Base-by-base conservation (phyloP, 345 rosid genomes). In the Clarkia xantiana region DNA sequence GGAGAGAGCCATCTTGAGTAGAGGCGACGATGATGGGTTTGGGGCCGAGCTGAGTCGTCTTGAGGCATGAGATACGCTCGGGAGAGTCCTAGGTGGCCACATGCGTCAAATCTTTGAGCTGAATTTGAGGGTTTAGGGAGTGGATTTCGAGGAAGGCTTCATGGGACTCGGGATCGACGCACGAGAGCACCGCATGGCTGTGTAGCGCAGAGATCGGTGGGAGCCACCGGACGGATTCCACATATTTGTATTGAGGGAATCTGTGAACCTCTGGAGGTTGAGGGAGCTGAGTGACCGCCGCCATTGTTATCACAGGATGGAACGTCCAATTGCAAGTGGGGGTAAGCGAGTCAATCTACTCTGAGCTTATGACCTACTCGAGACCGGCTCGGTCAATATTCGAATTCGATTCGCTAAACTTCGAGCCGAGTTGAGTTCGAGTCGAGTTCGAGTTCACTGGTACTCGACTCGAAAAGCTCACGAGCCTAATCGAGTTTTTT, bases 161-260 rank as follows among this genome's bases (percentile, higher is more conserved):
- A 36, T 55, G 65, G 62, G 54, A 18, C 25, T 77, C 86, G 5
- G 86, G 15, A 62, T 83, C 88, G 58, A 66, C 76, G 58, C 53
- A 61, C 7, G 96, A 78, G 38, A 76, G 8, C 39, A 77, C 65
- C 42, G 70, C 57, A 62, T 63, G 67, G 54, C 81, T 79, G 48
- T 77, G 77, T 45, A 86, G 62, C 14, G 97, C 80, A 18, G 81
- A 79, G 45, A 78, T 67, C 36, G 86, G 71, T 10, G 94, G 89
- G 19, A 90, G 86, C 91, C 88, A 90, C n/a, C 89, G 82, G 2
- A 90, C 73, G 56, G 74, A 70, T 57, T 86, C 94, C n/a, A 86
- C 60, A 62, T 76, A 77, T 57, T 67, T 73, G 42, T 72, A 57
- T 52, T 79, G 91, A 0, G 88, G 84, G 45, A 83, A 34, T 44